phyloP scores from a whole-genome alignment of 225 moss, liverwort and hornwort species.

The Pseudoscleropodium purum region DNA sequence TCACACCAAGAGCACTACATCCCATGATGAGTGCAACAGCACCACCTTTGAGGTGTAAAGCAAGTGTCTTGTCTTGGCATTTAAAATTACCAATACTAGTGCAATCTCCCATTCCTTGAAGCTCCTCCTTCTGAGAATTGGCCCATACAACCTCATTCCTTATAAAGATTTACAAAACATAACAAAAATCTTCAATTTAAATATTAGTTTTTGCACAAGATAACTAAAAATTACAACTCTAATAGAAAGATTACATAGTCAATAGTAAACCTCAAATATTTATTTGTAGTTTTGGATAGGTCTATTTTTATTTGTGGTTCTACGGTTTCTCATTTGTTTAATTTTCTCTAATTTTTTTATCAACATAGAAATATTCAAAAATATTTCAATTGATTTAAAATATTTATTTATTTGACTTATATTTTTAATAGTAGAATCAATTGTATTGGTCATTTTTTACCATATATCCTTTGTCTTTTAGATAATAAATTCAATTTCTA shows the following conservation, averaged over 20 bases:
- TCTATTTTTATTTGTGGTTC: not conserved
- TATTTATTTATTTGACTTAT: not conserved
- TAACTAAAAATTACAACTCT: not conserved
- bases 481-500: not conserved
- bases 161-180: not conserved
- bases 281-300: not conserved
- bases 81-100: not conserved
- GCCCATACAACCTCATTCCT: not conserved
- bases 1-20: constrained; percentile 53
- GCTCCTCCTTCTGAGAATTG: not conserved
- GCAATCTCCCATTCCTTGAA: constrained; percentile 29
- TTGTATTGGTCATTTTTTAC: not conserved
- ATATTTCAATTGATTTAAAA: too few species aligned
- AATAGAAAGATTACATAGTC: fast-evolving
- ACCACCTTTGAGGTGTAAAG: constrained; percentile 35
- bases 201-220: too few species aligned
- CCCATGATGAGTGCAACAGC: constrained; percentile 44
- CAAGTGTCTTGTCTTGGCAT: constrained; percentile 28
- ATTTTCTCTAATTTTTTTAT: not conserved
- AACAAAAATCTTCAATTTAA: not conserved
- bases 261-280: not conserved
- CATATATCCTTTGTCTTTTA: not conserved
- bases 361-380: too few species aligned
- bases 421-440: not conserved
- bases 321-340: not conserved